Conservation (phyloP, 371 early-diverging fungal species). For the Syncephalastrum contaminatum region DNA sequence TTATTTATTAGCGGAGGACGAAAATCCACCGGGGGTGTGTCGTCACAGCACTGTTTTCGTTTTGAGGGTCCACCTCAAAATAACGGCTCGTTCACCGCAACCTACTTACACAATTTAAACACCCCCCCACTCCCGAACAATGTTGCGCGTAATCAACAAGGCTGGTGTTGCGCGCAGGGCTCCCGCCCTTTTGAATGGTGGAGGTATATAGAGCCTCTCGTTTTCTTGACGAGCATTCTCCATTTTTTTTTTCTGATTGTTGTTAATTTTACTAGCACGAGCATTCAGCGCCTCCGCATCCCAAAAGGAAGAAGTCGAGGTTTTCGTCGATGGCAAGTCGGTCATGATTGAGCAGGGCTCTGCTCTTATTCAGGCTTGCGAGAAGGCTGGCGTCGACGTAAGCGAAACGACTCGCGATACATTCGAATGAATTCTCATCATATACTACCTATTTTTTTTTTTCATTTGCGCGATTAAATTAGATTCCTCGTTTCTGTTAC, state of each 20-base stretch:
- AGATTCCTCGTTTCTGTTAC: conserved; percentile 97
- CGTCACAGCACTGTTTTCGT: too few relatives aligned
- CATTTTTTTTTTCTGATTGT: conserved; percentile 11
- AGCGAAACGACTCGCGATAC: conserved; percentile 8
- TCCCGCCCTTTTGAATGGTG: conserved; percentile 43
- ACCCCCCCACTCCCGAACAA: conserved; percentile 21
- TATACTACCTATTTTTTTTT: background rate
- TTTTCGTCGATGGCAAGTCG: conserved; percentile 90
- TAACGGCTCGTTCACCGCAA: too few relatives aligned
- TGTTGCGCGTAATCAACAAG: conserved; percentile 56
- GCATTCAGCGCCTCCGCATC: conserved; percentile 54
- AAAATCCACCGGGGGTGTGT: too few relatives aligned
- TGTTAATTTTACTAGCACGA: conserved; percentile 30
- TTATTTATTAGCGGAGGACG: too few relatives aligned
- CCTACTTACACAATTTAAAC: background rate
- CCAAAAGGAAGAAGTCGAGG: conserved; percentile 69
- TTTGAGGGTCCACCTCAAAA: too few relatives aligned
- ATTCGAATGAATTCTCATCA: background rate
- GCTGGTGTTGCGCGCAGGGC: conserved; percentile 46
- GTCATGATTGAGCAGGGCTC: conserved; percentile 91
- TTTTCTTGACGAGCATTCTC: conserved; percentile 4
- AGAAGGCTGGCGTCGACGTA: conserved; percentile 81
- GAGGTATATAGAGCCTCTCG: conserved; percentile 28
- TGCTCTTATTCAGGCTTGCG: conserved; percentile 97
- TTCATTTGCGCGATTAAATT: conserved; percentile 2